Conservation (phyloP, 1,139 yeast species). For the Geotrichum histeridarum region DNA sequence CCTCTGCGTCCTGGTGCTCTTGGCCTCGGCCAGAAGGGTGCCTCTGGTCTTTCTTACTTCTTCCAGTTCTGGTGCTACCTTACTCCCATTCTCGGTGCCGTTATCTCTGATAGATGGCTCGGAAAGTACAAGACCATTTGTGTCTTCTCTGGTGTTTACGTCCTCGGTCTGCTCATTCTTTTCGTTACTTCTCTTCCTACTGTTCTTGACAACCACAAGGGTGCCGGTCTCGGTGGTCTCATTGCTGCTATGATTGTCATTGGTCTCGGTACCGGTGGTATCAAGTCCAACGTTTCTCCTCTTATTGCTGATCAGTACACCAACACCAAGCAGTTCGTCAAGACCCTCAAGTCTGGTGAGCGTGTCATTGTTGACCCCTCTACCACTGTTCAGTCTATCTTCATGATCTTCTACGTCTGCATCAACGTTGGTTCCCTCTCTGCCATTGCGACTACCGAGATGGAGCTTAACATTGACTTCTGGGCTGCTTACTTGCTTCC, state of each 20-base stretch:
- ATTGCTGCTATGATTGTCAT: conserved; percentile 58
- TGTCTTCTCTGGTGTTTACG: conserved; percentile 55
- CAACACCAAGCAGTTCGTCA: conserved; percentile 54
- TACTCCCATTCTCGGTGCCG: conserved; percentile 75
- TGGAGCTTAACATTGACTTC: conserved; percentile 65
- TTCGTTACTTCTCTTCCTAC: conserved; percentile 69
- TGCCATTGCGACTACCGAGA: conserved; percentile 70
- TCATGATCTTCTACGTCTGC: conserved; percentile 72
- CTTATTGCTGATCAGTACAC: conserved; percentile 72
- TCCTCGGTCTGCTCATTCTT: conserved; percentile 56
- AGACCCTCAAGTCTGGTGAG: conserved; percentile 56
- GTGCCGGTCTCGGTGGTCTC: conserved; percentile 46
- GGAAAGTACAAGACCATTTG: conserved; percentile 70
- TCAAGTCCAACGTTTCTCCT: conserved; percentile 74
- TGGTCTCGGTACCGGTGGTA: conserved; percentile 79
- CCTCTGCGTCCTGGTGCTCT: conserved; percentile 53
- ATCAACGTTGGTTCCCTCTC: conserved; percentile 77
- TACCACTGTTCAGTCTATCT: conserved; percentile 66
- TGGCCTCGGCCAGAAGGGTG: conserved; percentile 56
- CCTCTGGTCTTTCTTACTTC: conserved; percentile 70
- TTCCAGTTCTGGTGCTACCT: conserved; percentile 81
- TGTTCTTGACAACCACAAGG: conserved; percentile 45
- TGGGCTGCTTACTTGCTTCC: conserved; percentile 75
- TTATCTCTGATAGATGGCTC: conserved; percentile 66
- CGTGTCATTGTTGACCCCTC: conserved; percentile 67